Evolutionary conservation across 345 rosid species (phyloP).

Genomic region (Durio zibethinus): DNA sequence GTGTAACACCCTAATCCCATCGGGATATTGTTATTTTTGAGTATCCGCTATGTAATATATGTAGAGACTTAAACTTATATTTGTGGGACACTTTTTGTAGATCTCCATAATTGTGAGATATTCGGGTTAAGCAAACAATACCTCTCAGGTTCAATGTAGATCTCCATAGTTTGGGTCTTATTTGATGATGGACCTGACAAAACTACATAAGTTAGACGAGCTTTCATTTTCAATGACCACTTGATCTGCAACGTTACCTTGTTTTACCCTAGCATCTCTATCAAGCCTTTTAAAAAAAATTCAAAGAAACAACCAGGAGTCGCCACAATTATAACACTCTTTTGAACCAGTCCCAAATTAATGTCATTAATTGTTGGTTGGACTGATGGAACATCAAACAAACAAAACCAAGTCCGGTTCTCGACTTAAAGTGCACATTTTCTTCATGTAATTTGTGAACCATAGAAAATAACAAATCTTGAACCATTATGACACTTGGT

Average conservation of each 20-base stretch:
- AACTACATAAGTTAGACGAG: not conserved
- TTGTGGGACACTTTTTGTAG: too few relatives aligned
- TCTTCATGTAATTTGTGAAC: not conserved
- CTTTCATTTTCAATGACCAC: not conserved
- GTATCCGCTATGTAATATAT: too few relatives aligned
- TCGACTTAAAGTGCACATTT: not conserved
- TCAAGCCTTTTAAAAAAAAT: not conserved
- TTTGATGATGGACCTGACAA: not conserved
- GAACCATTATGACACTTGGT: not conserved
- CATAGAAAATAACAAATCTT: not conserved
- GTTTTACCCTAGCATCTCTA: not conserved
- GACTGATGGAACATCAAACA: too few relatives aligned
- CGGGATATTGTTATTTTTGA: too few relatives aligned
- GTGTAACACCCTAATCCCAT: too few relatives aligned
- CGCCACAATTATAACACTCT: not conserved
- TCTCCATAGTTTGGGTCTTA: not conserved
- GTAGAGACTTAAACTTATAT: too few relatives aligned
- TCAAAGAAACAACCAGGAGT: not conserved
- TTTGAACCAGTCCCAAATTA: not conserved
- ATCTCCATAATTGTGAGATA: too few relatives aligned
- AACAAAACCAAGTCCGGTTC: too few relatives aligned
- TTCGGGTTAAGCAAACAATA: too few relatives aligned
- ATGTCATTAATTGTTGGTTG: too few relatives aligned
- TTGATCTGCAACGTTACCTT: not conserved
- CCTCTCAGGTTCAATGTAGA: too few relatives aligned